Evolutionary conservation across 1,139 yeast genomes (phyloP), one percentile per base, ranked within the genome.

Genomic region (Debaryomyces udenii): DNA sequence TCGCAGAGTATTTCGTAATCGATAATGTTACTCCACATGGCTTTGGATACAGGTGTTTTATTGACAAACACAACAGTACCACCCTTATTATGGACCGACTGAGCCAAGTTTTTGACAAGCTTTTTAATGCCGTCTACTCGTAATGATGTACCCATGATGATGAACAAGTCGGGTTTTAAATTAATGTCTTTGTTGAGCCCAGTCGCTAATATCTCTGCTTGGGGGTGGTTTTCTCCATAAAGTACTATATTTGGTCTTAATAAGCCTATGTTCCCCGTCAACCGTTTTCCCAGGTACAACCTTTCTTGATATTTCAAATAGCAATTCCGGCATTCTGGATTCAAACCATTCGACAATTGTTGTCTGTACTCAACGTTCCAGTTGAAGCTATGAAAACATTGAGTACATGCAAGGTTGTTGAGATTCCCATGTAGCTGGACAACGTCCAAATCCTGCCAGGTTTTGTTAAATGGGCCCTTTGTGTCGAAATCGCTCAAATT

Each of bases 401-500:
- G 71, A 9, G 89, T 83, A 58, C 96, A 89, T 18, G 83, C 68
- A 42, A 93, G 68, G 41, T 77, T 74, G 55, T 87, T 88, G 40
- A 93, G 69, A 60, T 89, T 91, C 1, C 99, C 99, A 56, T 93
- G 99, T 30, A 93, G 68, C 61, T 89, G 97, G 9, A 91, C 83
- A 14, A 88, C 96, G 51, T 89, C 91, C 41, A 81, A 64, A 28
- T 68, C 70, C 49, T 76, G 80, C 91, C 90, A 84, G 38, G 51
- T 57, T 45, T 68, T 65, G 34, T 56, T 58, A 49, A 73, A 73
- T 31, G 55, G 57, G 27, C 47, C 47, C 35, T 48, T 44, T 27
- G 24, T 20, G 9, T 53, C 57, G 44, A 71, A 66, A 9, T 66
- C 66, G 37, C 55, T 53, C 14, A 63, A 47, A 39, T 68, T 61